Conservation (phyloP, 345 rosid species). For the Boechera stricta region DNA sequence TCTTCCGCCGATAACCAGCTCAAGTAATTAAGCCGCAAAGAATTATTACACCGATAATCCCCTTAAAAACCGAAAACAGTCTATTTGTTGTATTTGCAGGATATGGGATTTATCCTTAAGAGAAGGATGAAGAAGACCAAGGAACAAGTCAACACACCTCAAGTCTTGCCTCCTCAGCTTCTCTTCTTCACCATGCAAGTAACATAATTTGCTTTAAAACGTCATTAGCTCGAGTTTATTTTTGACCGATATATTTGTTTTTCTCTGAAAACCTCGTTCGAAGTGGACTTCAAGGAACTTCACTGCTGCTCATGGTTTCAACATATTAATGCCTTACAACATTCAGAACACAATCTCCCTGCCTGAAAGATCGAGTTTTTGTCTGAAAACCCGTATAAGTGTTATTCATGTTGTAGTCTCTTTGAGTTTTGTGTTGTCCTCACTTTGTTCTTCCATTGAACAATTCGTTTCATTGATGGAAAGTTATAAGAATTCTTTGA, state of each 20-base stretch:
- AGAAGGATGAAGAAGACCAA: constrained; percentile 41
- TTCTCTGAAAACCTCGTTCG: not conserved
- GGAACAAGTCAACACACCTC: constrained; percentile 83
- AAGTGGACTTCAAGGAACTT: constrained; percentile 78
- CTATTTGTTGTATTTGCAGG: too few relatives aligned
- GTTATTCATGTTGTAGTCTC: too few relatives aligned
- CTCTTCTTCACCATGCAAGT: constrained; percentile 85
- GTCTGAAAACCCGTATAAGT: too few relatives aligned
- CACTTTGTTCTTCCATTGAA: too few relatives aligned
- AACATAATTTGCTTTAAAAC: not conserved
- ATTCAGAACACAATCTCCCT: constrained; percentile 62
- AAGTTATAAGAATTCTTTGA: too few relatives aligned
- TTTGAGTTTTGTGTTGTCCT: too few relatives aligned
- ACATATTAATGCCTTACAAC: constrained; percentile 89
- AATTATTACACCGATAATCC: too few relatives aligned
- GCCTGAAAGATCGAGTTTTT: constrained; percentile 10
- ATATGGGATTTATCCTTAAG: too few relatives aligned
- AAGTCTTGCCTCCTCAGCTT: constrained; percentile 89
- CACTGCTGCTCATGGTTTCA: constrained; percentile 91
- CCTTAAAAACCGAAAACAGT: too few relatives aligned
- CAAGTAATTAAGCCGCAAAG: constrained; percentile 58
- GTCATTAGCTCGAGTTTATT: not conserved
- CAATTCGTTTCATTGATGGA: too few relatives aligned
- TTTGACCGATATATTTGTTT: too few relatives aligned
- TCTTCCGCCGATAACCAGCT: constrained; percentile 88